Conservation (phyloP, 1,284 basidiomycete species). For the Paramarasmius palmivorus region DNA sequence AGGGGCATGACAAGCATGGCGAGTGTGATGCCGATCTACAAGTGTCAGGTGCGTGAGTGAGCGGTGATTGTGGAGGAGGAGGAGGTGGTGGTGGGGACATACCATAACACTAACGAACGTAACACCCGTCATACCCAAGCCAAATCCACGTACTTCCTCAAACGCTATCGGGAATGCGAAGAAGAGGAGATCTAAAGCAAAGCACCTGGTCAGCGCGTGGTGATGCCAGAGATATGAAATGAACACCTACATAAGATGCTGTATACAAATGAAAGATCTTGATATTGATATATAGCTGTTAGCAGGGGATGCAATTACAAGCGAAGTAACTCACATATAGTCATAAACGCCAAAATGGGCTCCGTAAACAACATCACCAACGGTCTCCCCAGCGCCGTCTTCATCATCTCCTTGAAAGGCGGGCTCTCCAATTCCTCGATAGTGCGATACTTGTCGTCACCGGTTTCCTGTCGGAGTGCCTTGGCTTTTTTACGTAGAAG, state of each 20-base stretch:
- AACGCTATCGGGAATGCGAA: slow-evolving; percentile 42
- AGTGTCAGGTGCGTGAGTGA: neutral
- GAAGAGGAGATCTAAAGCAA: slow-evolving; percentile 36
- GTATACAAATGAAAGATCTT: slow-evolving; percentile 41
- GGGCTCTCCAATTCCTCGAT: slow-evolving; percentile 33
- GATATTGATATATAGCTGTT: neutral
- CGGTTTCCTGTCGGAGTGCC: slow-evolving; percentile 32
- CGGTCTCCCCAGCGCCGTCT: slow-evolving; percentile 39
- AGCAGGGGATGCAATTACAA: neutral
- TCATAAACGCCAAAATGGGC: slow-evolving; percentile 44
- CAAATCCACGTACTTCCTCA: slow-evolving; percentile 40
- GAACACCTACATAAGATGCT: slow-evolving; percentile 32
- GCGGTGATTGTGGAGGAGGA: neutral
- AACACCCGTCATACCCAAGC: slow-evolving; percentile 43
- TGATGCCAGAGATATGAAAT: too few species aligned
- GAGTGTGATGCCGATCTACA: slow-evolving; percentile 35
- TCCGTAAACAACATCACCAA: slow-evolving; percentile 44
- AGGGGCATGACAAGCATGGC: slow-evolving; percentile 32
- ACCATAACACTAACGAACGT: slow-evolving; percentile 53
- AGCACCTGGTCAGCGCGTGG: too few species aligned
- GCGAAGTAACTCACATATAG: slow-evolving; percentile 33
- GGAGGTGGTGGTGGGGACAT: slow-evolving; percentile 9
- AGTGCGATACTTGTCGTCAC: slow-evolving; percentile 32
- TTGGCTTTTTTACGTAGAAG: slow-evolving; percentile 44
- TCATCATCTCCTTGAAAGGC: slow-evolving; percentile 28